Conservation (phyloP, 441 rosid species). For the Isatis lusitanica region DNA sequence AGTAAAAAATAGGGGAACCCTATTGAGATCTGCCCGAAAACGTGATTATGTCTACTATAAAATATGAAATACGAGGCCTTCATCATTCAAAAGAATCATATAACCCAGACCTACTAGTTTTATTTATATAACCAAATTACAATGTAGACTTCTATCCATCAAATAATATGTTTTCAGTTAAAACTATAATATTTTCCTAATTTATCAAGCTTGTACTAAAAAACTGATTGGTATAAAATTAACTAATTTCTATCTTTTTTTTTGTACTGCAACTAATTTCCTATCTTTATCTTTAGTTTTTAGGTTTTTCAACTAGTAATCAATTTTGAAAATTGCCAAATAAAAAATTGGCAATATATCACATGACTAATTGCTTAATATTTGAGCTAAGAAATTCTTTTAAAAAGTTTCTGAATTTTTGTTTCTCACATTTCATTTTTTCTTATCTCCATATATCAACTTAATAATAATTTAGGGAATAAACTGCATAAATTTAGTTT, state of each 20-base stretch:
- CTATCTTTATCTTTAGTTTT: neutral
- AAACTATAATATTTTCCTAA: neutral
- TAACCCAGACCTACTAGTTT: neutral
- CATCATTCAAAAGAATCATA: constrained; percentile 6
- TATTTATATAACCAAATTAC: neutral
- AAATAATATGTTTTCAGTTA: neutral
- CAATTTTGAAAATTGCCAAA: neutral
- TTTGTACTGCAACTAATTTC: too few relatives aligned
- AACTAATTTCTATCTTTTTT: neutral
- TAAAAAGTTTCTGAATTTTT: neutral
- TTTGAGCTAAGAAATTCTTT: neutral
- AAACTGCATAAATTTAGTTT: neutral
- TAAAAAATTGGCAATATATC: neutral
- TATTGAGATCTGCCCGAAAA: constrained; percentile 28
- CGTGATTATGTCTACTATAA: constrained; percentile 22
- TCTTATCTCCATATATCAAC: neutral
- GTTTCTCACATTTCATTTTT: neutral
- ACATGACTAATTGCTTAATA: neutral
- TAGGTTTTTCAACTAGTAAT: neutral
- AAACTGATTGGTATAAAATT: neutral
- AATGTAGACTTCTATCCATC: neutral
- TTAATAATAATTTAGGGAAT: neutral
- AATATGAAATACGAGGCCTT: constrained; percentile 25
- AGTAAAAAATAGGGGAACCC: neutral
- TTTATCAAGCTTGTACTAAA: neutral